Conservation (phyloP, 2,329 filamentous ascomycete genomes). For the Aureobasidium sp. region DNA sequence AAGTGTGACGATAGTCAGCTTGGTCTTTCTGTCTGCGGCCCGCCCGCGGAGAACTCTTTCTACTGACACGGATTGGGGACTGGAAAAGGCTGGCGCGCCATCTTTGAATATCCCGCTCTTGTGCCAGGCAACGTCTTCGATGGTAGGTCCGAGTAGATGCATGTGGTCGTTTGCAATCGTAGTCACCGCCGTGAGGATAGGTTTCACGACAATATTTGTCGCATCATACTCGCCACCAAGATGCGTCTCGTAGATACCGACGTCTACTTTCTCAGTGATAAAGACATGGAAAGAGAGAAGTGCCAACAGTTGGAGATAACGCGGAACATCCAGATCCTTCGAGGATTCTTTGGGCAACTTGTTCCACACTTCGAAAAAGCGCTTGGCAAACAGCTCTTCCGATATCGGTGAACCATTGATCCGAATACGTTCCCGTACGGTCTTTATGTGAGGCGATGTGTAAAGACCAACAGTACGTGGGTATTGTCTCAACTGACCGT, state of each 20-base stretch:
- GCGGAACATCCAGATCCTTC: not conserved
- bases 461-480: not conserved
- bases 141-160: not conserved
- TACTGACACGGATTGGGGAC: not conserved
- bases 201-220: not conserved
- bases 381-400: not conserved
- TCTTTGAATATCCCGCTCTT: not conserved
- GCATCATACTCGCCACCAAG: not conserved
- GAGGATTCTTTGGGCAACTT: not conserved
- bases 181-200: not conserved
- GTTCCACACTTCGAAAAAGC: not conserved
- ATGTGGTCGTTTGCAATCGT: not conserved
- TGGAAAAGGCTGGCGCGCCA: not conserved
- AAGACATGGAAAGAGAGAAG: not conserved
- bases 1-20: not conserved
- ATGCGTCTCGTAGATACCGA: not conserved
- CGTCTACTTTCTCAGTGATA: not conserved
- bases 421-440: not conserved
- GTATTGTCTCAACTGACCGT: not conserved
- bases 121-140: not conserved
- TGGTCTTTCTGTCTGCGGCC: not conserved
- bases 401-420: not conserved
- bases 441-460: not conserved
- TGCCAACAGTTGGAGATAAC: not conserved
- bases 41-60: not conserved